Conservation (phyloP, 441 rosid genomes). For the Daphne laureola region DNA sequence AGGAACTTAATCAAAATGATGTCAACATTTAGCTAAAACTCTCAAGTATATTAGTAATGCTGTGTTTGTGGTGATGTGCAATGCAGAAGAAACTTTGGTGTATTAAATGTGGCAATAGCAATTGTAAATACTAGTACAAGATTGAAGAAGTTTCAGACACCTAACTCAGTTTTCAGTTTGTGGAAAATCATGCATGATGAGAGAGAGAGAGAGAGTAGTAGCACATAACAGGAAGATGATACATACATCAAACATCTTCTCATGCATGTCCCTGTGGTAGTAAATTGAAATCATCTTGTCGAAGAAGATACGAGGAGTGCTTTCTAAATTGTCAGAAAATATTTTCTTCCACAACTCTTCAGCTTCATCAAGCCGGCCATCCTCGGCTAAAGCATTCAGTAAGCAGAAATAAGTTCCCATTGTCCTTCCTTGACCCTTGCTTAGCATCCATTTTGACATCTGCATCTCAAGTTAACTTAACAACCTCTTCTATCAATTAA, state of each 20-base stretch:
- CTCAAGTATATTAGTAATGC: no score
- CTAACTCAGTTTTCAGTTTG: not conserved
- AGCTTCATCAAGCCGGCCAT: slow-evolving; percentile 84
- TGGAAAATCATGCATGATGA: not conserved
- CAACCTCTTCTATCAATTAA: not conserved
- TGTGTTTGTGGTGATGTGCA: no score
- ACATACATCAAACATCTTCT: slow-evolving; percentile 78
- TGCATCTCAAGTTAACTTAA: slow-evolving; percentile 14
- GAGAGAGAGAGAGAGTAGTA: no score
- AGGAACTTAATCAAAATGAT: no score
- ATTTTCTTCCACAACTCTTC: slow-evolving; percentile 82
- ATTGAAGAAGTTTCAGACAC: not conserved
- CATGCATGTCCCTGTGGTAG: slow-evolving; percentile 74
- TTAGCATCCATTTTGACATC: slow-evolving; percentile 97
- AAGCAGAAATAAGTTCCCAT: slow-evolving; percentile 80
- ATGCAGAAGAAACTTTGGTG: no score
- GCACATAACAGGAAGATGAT: slow-evolving; percentile 3
- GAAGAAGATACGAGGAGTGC: slow-evolving; percentile 72
- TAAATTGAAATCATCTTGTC: slow-evolving; percentile 71
- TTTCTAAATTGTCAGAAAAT: slow-evolving; percentile 53
- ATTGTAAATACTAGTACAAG: slow-evolving; percentile 6
- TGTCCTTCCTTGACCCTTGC: slow-evolving; percentile 95
- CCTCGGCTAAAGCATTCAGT: slow-evolving; percentile 79
- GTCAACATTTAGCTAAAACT: no score
- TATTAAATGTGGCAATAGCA: not conserved